Conservation (phyloP, 1,284 basidiomycete species). For the Thelephora terrestris region DNA sequence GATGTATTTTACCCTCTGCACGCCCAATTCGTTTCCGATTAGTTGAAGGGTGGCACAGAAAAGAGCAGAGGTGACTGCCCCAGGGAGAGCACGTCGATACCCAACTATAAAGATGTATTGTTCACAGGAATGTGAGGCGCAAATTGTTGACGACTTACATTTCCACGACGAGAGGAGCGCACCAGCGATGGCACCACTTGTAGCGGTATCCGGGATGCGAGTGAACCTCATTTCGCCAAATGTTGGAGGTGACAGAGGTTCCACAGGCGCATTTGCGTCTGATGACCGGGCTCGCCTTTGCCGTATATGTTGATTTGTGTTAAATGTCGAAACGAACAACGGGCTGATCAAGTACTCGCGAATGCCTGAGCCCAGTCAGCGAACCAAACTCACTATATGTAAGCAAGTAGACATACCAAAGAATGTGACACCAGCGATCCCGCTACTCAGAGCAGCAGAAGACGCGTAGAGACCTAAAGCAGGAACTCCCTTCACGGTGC, state of each 20-base stretch:
- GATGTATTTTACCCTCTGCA: constrained; percentile 46
- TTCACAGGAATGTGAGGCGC: neutral
- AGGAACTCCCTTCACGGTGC: constrained; percentile 33
- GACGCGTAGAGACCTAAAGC: constrained; percentile 32
- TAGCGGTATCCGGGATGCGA: constrained; percentile 48
- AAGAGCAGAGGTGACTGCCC: constrained; percentile 41
- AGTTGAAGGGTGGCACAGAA: constrained; percentile 51
- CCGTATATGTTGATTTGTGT: constrained; percentile 23
- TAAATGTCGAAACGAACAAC: constrained; percentile 29
- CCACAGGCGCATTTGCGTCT: constrained; percentile 5
- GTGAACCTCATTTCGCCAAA: constrained; percentile 45
- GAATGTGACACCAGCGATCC: constrained; percentile 55
- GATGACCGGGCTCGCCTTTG: constrained; percentile 26
- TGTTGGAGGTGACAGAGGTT: constrained; percentile 13
- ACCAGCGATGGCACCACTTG: constrained; percentile 57
- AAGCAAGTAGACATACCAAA: constrained; percentile 41
- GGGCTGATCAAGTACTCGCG: constrained; percentile 60
- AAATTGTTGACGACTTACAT: constrained; percentile 23
- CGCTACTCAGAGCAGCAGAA: constrained; percentile 54
- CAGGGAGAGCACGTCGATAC: constrained; percentile 30
- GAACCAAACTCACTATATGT: neutral
- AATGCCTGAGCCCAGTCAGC: constrained; percentile 32
- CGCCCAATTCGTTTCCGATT: constrained; percentile 51
- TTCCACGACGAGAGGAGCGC: constrained; percentile 37
- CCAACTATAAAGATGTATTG: constrained; percentile 26